These are phyloP conservation scores for Fusarium robinianum DNA, from an alignment of 2,329 filamentous ascomycete genomes.

Conservation along the genomic window DNA sequence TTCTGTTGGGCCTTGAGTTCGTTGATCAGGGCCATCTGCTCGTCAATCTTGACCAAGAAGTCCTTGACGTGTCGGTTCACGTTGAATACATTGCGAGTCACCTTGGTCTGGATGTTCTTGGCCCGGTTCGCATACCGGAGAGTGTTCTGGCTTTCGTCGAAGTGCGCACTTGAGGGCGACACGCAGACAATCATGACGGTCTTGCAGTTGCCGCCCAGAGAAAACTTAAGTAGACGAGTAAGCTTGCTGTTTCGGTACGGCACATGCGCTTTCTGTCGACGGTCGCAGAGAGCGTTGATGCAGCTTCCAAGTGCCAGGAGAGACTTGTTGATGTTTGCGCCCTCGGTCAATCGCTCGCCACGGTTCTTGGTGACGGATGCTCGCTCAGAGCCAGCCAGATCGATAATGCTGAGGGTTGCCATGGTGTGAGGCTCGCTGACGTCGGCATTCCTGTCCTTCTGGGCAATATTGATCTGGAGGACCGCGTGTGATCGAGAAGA, in stretches of 20 bases:
- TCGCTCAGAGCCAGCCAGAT: constrained; percentile 92
- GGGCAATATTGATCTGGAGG: constrained; percentile 92
- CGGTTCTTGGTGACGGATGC: constrained; percentile 97
- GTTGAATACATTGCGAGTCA: constrained; percentile 98
- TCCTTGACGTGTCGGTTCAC: constrained; percentile 99
- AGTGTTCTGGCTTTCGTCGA: constrained; percentile 98
- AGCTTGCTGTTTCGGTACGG: constrained; percentile 98
- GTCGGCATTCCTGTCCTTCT: constrained; percentile 90
- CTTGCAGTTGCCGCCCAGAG: constrained; percentile 95
- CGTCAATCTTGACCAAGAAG: constrained; percentile 98
- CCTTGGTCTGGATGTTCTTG: constrained; percentile 99
- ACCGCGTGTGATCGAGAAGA: constrained; percentile 97
- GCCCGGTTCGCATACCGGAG: constrained; percentile 95
- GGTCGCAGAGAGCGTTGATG: constrained; percentile 97
- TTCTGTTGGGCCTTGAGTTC: constrained; percentile 93
- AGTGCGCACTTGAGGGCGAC: constrained; percentile 93
- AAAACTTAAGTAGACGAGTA: constrained; percentile 93
- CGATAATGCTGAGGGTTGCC: constrained; percentile 97
- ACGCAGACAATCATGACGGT: constrained; percentile 99
- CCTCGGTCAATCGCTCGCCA: constrained; percentile 87
- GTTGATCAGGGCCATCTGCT: constrained; percentile 96
- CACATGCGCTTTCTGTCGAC: constrained; percentile 88
- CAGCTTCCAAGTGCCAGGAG: constrained; percentile 92
- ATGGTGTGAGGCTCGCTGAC: constrained; percentile 96
- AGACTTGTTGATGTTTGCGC: constrained; percentile 99